Percentiles rank a stretch among this genome's conserved stretches.
These are phyloP conservation scores for Fomitopsis palustris DNA, from an alignment of 1,284 basidiomycete genomes.

Conservation along the genomic window DNA sequence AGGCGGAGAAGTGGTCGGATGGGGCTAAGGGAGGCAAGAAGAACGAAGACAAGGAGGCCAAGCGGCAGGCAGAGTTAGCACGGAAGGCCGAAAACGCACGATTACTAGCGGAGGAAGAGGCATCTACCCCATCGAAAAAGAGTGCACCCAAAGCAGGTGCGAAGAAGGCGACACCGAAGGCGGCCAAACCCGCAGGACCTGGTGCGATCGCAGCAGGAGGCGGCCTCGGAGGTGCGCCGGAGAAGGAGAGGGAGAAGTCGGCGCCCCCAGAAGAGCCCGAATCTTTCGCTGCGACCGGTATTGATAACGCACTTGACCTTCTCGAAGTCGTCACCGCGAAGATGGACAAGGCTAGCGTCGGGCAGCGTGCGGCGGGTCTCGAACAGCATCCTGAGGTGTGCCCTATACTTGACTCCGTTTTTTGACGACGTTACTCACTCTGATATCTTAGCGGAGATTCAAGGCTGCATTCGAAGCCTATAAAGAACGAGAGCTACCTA, in stretches of 20 bases:
- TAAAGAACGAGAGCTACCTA: constrained; percentile 85
- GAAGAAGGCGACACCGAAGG: constrained; percentile 48
- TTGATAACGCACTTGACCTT: constrained; percentile 92
- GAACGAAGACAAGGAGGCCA: constrained; percentile 76
- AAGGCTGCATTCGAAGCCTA: constrained; percentile 94
- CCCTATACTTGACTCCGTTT: constrained; percentile 8
- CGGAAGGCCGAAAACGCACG: constrained; percentile 77
- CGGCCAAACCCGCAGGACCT: constrained; percentile 61
- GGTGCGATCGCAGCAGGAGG: constrained; percentile 77
- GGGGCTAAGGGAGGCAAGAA: constrained; percentile 61
- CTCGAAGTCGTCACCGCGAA: constrained; percentile 87
- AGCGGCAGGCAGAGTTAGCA: constrained; percentile 68
- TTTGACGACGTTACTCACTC: neutral
- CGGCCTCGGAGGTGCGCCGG: constrained; percentile 31
- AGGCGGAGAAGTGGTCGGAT: constrained; percentile 77
- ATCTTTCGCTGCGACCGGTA: constrained; percentile 79
- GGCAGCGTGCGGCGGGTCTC: constrained; percentile 78
- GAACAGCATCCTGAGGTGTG: constrained; percentile 93
- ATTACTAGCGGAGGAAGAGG: constrained; percentile 84
- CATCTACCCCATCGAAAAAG: constrained; percentile 63
- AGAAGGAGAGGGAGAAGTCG: constrained; percentile 14
- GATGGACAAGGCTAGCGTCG: constrained; percentile 89
- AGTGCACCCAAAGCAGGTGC: constrained; percentile 59
- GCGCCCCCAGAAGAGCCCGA: constrained; percentile 46
- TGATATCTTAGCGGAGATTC: constrained; percentile 64